These are phyloP conservation scores for Clitocybe nebularis DNA, from an alignment of 1,284 basidiomycete species.

Conservation along the genomic window DNA sequence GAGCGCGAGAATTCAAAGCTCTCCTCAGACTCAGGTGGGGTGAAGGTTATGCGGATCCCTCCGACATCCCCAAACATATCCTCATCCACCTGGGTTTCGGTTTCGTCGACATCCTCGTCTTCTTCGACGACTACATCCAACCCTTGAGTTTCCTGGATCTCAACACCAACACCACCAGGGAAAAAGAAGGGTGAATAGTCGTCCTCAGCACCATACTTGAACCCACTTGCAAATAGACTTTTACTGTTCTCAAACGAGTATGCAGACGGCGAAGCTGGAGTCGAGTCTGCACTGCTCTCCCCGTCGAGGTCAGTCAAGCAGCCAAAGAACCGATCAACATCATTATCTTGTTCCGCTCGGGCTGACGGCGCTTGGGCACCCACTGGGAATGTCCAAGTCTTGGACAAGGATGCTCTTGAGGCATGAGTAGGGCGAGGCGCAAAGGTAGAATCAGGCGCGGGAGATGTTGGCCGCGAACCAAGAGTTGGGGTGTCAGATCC, in stretches of 20 bases:
- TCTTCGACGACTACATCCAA: conserved; percentile 44
- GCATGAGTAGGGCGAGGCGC: conserved; percentile 30
- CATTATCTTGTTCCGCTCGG: conserved; percentile 22
- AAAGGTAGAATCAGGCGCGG: conserved; percentile 22
- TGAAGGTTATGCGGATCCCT: conserved; percentile 69
- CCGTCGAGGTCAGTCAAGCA: conserved; percentile 61
- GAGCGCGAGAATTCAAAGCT: conserved; percentile 14
- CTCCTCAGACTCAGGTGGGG: conserved; percentile 41
- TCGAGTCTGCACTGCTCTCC: conserved; percentile 28
- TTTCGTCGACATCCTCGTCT: conserved; percentile 34
- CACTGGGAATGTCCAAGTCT: conserved; percentile 68
- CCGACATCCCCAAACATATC: conserved; percentile 45
- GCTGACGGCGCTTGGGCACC: conserved; percentile 23
- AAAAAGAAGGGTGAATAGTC: conserved; percentile 36
- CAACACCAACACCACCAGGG: conserved; percentile 44
- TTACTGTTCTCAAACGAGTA: conserved; percentile 53
- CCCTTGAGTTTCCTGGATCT: conserved; percentile 30
- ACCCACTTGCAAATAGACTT: conserved; percentile 49
- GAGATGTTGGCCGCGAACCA: conserved; percentile 11
- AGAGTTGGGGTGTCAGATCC: conserved; percentile 13
- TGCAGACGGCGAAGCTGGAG: conserved; percentile 33
- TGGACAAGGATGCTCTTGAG: conserved; percentile 48
- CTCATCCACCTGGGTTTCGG: conserved; percentile 29
- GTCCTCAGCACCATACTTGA: conserved; percentile 31
- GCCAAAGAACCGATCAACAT: conserved; percentile 68